Percentiles rank a stretch among this genome's conserved stretches.
Evolutionary conservation across 306 rosid species (phyloP).

Genomic region (Prunus davidiana): DNA sequence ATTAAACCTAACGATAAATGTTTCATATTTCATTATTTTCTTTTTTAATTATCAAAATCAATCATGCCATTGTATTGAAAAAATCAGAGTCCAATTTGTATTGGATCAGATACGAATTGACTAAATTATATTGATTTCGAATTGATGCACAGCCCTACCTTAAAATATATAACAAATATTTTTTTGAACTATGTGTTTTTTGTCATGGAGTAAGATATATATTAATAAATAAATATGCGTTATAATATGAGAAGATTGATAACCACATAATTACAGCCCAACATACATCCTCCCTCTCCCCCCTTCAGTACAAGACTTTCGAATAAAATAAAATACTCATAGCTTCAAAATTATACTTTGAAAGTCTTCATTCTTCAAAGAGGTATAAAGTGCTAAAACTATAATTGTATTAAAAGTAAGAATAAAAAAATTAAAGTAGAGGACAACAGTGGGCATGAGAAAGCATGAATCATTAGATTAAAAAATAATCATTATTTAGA

Average conservation of each 20-base stretch:
- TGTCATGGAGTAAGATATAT: too few relatives aligned
- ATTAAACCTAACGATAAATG: too few relatives aligned
- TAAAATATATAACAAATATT: too few relatives aligned
- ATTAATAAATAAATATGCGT: too few relatives aligned
- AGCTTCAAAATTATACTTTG: constrained; percentile 30
- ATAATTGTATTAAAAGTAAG: constrained; percentile 27
- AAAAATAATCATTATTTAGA: constrained; percentile 36
- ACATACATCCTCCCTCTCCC: background rate
- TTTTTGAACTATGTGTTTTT: too few relatives aligned
- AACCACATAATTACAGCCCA: background rate
- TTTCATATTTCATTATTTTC: too few relatives aligned
- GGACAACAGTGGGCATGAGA: constrained; percentile 24
- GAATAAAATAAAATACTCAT: constrained; percentile 4
- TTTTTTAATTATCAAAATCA: too few relatives aligned
- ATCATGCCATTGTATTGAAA: too few relatives aligned
- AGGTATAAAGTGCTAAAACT: constrained; percentile 39
- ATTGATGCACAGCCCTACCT: too few relatives aligned
- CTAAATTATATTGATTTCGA: too few relatives aligned
- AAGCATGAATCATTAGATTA: constrained; percentile 37
- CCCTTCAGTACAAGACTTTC: constrained; percentile 21
- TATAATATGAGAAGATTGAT: too few relatives aligned
- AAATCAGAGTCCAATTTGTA: too few relatives aligned
- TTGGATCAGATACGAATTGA: accelerated
- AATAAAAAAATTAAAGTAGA: constrained; percentile 33
- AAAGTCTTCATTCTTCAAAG: constrained; percentile 19